Percentiles rank a stretch among this genome's conserved stretches.
Conservation (phyloP, 2,329 filamentous ascomycete species). For the Fusarium temperatum region DNA sequence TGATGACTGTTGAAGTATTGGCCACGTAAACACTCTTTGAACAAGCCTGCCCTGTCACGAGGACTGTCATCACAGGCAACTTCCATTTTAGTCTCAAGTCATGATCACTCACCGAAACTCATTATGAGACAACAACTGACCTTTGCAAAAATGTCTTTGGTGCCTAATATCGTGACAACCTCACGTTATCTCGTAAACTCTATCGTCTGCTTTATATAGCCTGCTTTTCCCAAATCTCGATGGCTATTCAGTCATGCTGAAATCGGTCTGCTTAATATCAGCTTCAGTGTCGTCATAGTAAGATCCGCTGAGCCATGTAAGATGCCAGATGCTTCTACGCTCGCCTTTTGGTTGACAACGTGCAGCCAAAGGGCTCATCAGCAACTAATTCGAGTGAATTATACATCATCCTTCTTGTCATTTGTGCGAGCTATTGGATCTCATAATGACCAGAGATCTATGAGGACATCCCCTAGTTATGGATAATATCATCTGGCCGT, state of each 20-base stretch:
- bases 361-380: slow-evolving; percentile 17
- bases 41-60: not conserved
- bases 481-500: not conserved
- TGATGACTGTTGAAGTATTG: not conserved
- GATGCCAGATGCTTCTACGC: slow-evolving; percentile 1
- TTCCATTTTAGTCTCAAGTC: slow-evolving; percentile 2
- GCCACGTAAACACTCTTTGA: not conserved
- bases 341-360: slow-evolving; percentile 21
- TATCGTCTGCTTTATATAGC: slow-evolving; percentile 14
- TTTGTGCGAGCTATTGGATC: slow-evolving; percentile 1
- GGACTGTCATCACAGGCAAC: not conserved
- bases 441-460: not conserved
- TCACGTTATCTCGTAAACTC: slow-evolving; percentile 28
- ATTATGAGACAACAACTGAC: slow-evolving; percentile 27
- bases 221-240: slow-evolving; percentile 1
- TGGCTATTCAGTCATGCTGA: slow-evolving; percentile 25
- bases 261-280: not conserved
- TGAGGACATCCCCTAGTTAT: not conserved
- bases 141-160: slow-evolving; percentile 18
- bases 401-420: not conserved
- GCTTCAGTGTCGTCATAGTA: slow-evolving; percentile 33
- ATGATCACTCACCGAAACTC: slow-evolving; percentile 11
- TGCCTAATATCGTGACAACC: slow-evolving; percentile 26
- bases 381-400: not conserved
- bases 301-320: slow-evolving; percentile 23